A percentile compares a stretch with the other conserved stretches of the same genome.
Conservation (phyloP, 805 yeast species). For the Candida golubevii region DNA sequence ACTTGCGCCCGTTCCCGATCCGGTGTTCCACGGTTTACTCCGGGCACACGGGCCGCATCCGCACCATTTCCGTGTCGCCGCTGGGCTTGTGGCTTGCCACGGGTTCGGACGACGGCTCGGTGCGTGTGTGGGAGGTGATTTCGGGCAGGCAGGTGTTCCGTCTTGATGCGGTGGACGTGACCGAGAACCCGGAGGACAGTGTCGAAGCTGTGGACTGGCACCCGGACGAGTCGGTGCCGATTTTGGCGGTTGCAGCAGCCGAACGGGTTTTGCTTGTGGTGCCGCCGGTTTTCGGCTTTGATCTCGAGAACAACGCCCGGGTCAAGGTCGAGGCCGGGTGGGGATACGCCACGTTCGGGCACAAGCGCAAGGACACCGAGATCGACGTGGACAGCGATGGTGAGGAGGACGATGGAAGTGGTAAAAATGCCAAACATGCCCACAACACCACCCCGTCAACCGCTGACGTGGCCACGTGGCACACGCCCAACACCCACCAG, state of each 20-base stretch:
- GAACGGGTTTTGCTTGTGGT: slow-evolving; percentile 72
- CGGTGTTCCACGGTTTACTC: slow-evolving; percentile 75
- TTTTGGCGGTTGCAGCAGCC: slow-evolving; percentile 81
- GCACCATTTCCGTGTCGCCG: slow-evolving; percentile 82
- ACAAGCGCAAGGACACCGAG: slow-evolving; percentile 40
- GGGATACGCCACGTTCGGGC: slow-evolving; percentile 72
- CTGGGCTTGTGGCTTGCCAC: slow-evolving; percentile 94
- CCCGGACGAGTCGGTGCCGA: slow-evolving; percentile 70
- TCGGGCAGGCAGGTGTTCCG: slow-evolving; percentile 92
- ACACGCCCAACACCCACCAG: slow-evolving; percentile 65
- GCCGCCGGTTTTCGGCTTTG: slow-evolving; percentile 90
- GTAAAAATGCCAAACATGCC: slow-evolving; percentile 4
- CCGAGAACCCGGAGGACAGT: slow-evolving; percentile 63
- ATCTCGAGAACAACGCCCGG: slow-evolving; percentile 75
- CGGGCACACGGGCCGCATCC: slow-evolving; percentile 81
- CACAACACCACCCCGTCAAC: slow-evolving; percentile 35
- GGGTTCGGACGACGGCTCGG: slow-evolving; percentile 95
- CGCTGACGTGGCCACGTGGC: slow-evolving; percentile 72
- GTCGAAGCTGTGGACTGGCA: slow-evolving; percentile 86
- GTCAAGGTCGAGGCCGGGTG: slow-evolving; percentile 83
- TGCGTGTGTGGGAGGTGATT: slow-evolving; percentile 92
- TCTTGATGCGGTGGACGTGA: slow-evolving; percentile 46
- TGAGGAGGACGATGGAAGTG: slow-evolving; percentile 24
- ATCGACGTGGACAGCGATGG: slow-evolving; percentile 35
- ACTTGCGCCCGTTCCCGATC: slow-evolving; percentile 94